These are phyloP conservation scores for Brassica balearica DNA, from an alignment of 441 rosid genomes.

Conservation along the genomic window DNA sequence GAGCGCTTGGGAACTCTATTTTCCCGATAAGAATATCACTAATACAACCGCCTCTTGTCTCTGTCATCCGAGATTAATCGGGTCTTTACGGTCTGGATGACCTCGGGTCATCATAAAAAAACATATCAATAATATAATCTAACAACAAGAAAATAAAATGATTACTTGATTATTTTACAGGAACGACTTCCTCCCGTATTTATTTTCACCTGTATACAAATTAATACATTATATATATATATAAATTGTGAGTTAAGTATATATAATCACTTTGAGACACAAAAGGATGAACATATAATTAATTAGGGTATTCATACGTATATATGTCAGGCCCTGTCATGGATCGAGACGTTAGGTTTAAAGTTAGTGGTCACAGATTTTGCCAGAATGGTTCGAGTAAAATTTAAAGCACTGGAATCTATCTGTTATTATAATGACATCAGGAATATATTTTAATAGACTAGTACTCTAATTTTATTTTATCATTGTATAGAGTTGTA, in stretches of 20 bases:
- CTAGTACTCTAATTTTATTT: neutral
- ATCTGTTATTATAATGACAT: slow-evolving; percentile 40
- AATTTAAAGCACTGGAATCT: slow-evolving; percentile 32
- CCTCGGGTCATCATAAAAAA: too few species aligned
- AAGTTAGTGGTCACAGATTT: slow-evolving; percentile 37
- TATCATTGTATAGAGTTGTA: neutral
- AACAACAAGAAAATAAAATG: slow-evolving; percentile 6
- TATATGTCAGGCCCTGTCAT: slow-evolving; percentile 20
- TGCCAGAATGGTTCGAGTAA: slow-evolving; percentile 39
- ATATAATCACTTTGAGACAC: neutral
- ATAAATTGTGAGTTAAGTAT: neutral
- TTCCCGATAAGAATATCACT: neutral
- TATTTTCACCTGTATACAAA: neutral
- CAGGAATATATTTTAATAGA: slow-evolving; percentile 18
- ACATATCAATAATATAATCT: slow-evolving; percentile 5
- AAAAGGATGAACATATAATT: neutral
- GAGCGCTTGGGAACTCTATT: slow-evolving; percentile 24
- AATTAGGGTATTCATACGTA: neutral
- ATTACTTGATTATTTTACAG: slow-evolving; percentile 7
- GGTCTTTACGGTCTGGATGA: too few species aligned
- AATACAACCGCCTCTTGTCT: neutral
- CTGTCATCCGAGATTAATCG: too few species aligned
- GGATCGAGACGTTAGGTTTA: slow-evolving; percentile 34
- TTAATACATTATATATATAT: neutral
- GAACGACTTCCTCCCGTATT: slow-evolving; percentile 11